Evolutionary conservation across 208 protist genomes (phyloP).

Genomic region (Trypanosomatidae sp.): DNA sequence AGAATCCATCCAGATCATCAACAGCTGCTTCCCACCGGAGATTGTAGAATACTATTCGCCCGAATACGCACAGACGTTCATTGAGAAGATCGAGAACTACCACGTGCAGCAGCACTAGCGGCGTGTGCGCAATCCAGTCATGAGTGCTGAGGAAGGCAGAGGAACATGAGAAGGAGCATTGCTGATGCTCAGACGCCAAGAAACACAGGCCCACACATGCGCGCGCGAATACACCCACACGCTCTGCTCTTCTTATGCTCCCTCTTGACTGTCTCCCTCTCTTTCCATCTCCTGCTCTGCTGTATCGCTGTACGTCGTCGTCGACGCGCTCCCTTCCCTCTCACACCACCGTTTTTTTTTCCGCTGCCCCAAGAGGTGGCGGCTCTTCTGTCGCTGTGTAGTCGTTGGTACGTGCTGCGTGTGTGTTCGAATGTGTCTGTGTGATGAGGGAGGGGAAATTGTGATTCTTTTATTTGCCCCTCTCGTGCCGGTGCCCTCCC

Average conservation of each 20-base stretch:
- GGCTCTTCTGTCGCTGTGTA: not conserved
- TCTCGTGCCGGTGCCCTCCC: not conserved
- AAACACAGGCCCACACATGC: not conserved
- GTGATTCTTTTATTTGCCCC: not conserved
- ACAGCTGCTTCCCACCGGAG: constrained; percentile 97
- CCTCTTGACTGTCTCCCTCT: not conserved
- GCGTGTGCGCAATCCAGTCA: not conserved
- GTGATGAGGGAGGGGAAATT: not conserved
- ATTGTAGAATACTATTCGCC: constrained; percentile 99
- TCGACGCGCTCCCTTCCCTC: not conserved
- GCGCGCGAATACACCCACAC: not conserved
- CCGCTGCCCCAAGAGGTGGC: not conserved
- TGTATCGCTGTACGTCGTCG: not conserved
- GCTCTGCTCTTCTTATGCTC: not conserved
- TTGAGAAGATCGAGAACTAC: constrained; percentile 96
- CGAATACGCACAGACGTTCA: constrained; percentile 94
- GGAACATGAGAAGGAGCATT: not conserved
- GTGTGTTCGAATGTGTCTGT: not conserved
- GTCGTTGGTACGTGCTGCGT: not conserved
- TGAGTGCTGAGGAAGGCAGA: not conserved
- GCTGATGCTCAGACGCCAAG: not conserved
- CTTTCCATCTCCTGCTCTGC: not conserved
- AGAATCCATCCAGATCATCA: constrained; percentile 97
- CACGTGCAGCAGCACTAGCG: constrained; percentile 79
- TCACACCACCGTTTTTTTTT: not conserved